Conservation (phyloP, 2,329 filamentous ascomycete species). For the Sarocladium strictum region DNA sequence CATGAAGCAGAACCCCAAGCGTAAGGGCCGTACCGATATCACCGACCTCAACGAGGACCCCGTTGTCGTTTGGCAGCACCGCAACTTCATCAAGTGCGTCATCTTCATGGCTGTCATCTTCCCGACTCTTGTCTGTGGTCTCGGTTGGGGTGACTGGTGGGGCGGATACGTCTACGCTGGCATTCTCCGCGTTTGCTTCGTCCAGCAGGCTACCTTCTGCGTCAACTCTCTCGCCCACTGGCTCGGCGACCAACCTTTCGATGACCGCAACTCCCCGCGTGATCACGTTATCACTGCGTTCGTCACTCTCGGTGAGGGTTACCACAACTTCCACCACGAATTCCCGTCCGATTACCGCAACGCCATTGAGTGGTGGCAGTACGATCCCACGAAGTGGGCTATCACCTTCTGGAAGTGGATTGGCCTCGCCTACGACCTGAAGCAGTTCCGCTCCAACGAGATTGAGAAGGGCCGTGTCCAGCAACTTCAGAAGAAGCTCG, state of each 20-base stretch:
- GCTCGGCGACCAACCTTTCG: constrained; percentile 88
- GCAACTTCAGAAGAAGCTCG: constrained; percentile 88
- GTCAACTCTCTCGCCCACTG: constrained; percentile 89
- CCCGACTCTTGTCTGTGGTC: constrained; percentile 68
- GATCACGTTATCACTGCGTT: constrained; percentile 83
- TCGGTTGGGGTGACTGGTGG: constrained; percentile 74
- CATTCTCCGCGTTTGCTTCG: constrained; percentile 81
- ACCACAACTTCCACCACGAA: constrained; percentile 95
- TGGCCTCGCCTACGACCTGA: constrained; percentile 78
- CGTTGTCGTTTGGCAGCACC: constrained; percentile 83
- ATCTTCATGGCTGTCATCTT: constrained; percentile 71
- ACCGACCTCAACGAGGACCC: constrained; percentile 81
- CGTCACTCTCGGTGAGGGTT: constrained; percentile 80
- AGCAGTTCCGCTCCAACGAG: constrained; percentile 87
- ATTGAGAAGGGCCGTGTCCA: constrained; percentile 89
- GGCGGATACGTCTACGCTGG: constrained; percentile 82
- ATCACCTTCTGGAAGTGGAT: constrained; percentile 82
- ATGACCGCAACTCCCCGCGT: constrained; percentile 85
- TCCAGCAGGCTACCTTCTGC: constrained; percentile 89
- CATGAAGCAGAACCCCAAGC: constrained; percentile 88
- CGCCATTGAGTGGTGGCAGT: constrained; percentile 85
- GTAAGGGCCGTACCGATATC: constrained; percentile 82
- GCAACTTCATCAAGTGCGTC: constrained; percentile 76
- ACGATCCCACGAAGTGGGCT: constrained; percentile 86
- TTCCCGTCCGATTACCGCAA: constrained; percentile 93